Conservation (phyloP, 2,329 filamentous ascomycete species). For the Rasamsonia emersonii region DNA sequence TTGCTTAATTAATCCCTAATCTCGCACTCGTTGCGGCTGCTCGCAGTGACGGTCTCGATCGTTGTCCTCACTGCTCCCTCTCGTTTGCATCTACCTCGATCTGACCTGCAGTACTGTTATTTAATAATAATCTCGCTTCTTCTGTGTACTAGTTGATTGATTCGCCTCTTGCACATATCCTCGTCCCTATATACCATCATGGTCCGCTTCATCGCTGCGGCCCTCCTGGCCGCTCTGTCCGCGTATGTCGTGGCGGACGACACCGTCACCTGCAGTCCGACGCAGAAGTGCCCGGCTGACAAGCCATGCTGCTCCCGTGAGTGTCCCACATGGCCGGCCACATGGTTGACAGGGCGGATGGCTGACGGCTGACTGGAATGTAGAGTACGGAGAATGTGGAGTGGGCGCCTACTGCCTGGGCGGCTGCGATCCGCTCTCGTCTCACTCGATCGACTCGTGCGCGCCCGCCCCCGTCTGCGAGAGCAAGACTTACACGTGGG, state of each 20-base stretch:
- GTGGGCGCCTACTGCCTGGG: slow-evolving; percentile 91
- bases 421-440: slow-evolving; percentile 84
- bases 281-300: slow-evolving; percentile 59
- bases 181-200: slow-evolving; percentile 16
- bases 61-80: no score
- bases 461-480: slow-evolving; percentile 75
- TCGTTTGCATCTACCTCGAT: no score
- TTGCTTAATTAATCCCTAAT: no score
- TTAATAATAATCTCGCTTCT: no score
- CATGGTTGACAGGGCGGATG: not conserved
- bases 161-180: slow-evolving; percentile 3
- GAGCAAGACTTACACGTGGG: slow-evolving; percentile 64
- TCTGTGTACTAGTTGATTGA: not conserved
- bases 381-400: slow-evolving; percentile 89
- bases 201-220: slow-evolving; percentile 26
- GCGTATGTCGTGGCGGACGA: slow-evolving; percentile 17
- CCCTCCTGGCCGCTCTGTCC: slow-evolving; percentile 26
- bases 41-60: no score
- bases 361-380: not conserved
- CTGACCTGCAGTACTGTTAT: no score
- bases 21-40: no score
- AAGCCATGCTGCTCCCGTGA: slow-evolving; percentile 74
- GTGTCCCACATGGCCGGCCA: slow-evolving; percentile 18
- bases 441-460: slow-evolving; percentile 74
- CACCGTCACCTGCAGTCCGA: slow-evolving; percentile 27